phyloP scores from a whole-genome alignment of 83 land plant genomes.

The Picea abies region DNA sequence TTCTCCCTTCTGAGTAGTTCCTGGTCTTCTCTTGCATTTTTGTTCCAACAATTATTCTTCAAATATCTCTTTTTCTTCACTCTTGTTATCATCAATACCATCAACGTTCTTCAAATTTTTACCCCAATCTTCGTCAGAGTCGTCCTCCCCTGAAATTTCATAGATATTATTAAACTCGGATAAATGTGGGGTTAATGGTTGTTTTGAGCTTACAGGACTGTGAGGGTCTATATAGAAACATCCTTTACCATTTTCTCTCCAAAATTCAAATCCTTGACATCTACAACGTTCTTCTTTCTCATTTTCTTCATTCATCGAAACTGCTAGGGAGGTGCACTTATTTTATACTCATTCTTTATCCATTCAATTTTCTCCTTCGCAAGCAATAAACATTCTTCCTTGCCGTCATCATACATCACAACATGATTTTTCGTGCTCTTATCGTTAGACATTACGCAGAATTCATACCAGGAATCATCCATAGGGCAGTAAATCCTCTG shows the following conservation, averaged over 20 bases:
- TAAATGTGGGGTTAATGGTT: not conserved
- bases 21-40: constrained; percentile 27
- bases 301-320: constrained; percentile 33
- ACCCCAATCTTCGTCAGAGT: constrained; percentile 19
- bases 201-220: not conserved
- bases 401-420: constrained; percentile 79
- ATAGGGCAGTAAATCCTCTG: constrained; percentile 89
- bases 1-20: constrained; percentile 28
- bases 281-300: constrained; percentile 4
- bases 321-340: constrained; percentile 13
- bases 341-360: constrained; percentile 31
- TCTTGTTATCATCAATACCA: constrained; percentile 37
- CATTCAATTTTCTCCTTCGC: constrained; percentile 76
- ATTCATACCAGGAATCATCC: constrained; percentile 82
- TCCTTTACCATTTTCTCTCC: not conserved
- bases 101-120: constrained; percentile 55
- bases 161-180: not conserved
- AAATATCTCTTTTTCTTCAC: constrained; percentile 26
- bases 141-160: constrained; percentile 18
- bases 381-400: constrained; percentile 67
- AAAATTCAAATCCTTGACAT: not conserved
- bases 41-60: constrained; percentile 32
- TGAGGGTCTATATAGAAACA: not conserved
- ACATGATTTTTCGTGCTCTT: constrained; percentile 46
- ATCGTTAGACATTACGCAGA: constrained; percentile 56